Percentiles rank a stretch among this genome's conserved stretches.
These are phyloP conservation scores for Herpetomonas tarakana DNA, from an alignment of 208 protist species.

Conservation along the genomic window DNA sequence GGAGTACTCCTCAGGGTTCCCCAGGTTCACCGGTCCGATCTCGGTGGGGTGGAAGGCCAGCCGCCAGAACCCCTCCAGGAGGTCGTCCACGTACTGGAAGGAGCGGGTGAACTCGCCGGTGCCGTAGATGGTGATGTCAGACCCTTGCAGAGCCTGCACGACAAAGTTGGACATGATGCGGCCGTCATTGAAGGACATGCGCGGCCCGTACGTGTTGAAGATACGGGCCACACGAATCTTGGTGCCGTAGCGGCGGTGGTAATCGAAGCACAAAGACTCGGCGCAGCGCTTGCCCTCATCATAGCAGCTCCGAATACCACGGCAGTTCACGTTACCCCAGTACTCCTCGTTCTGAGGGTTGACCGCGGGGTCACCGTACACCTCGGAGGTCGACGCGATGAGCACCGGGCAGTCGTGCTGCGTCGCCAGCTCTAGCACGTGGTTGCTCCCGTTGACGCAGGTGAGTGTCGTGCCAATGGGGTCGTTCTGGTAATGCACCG, in stretches of 20 bases:
- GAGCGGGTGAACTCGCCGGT: conserved; percentile 87
- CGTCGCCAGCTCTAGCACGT: conserved; percentile 90
- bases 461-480: conserved; percentile 94
- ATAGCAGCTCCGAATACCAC: conserved; percentile 91
- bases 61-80: conserved; percentile 56
- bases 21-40: conserved; percentile 63
- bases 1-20: conserved; percentile 69
- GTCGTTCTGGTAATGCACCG: conserved; percentile 89
- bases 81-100: conserved; percentile 86
- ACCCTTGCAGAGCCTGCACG: conserved; percentile 71
- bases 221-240: conserved; percentile 92
- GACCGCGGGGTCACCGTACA: conserved; percentile 92
- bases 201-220: conserved; percentile 97
- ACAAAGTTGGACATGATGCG: conserved; percentile 96
- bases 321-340: conserved; percentile 91
- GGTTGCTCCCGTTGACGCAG: conserved; percentile 88
- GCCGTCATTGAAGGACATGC: conserved; percentile 94
- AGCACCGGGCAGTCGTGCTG: conserved; percentile 73
- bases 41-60: conserved; percentile 52
- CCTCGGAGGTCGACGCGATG: conserved; percentile 90
- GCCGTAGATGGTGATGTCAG: conserved; percentile 92
- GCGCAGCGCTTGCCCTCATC: conserved; percentile 96
- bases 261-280: conserved; percentile 92
- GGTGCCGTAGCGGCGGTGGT: conserved; percentile 54
- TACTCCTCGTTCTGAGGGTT: conserved; percentile 92